Percentiles rank a stretch among this genome's conserved stretches.
Conservation (phyloP, 108 stramenopile genomes). For the Pseudonitzschia delicatissima region DNA sequence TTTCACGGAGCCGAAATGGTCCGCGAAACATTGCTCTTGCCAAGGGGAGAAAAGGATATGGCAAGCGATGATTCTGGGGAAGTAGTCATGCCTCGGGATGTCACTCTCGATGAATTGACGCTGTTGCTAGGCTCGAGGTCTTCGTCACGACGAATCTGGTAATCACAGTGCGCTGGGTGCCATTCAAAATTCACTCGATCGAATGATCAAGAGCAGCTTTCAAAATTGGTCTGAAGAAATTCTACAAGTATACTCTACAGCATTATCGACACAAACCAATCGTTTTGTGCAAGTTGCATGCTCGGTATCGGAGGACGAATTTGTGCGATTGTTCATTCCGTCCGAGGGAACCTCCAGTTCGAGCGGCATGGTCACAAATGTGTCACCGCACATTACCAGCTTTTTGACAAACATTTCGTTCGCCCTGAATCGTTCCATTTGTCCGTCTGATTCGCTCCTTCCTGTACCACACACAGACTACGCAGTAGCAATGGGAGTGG, state of each 20-base stretch:
- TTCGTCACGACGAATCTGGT: constrained; percentile 71
- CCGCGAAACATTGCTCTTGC: constrained; percentile 71
- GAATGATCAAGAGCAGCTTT: constrained; percentile 70
- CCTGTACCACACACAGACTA: constrained; percentile 71
- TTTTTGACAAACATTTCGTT: constrained; percentile 62
- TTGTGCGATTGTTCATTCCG: constrained; percentile 44
- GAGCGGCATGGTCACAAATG: constrained; percentile 44
- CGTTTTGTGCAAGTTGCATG: constrained; percentile 44
- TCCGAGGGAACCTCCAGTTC: constrained; percentile 12
- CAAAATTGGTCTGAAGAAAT: constrained; percentile 70
- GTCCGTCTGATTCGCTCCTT: constrained; percentile 79
- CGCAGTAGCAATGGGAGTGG: constrained; percentile 62
- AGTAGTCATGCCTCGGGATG: constrained; percentile 50
- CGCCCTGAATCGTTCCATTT: constrained; percentile 70
- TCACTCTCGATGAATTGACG: constrained; percentile 80
- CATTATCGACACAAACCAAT: constrained; percentile 33
- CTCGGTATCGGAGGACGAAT: constrained; percentile 63
- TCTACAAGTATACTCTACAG: constrained; percentile 28
- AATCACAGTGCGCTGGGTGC: constrained; percentile 81
- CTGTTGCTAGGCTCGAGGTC: constrained; percentile 77
- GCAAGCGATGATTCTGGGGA: constrained; percentile 5
- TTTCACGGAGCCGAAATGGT: constrained; percentile 90
- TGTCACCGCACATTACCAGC: constrained; percentile 68
- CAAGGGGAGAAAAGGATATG: constrained; percentile 13
- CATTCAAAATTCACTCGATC: constrained; percentile 73